These are phyloP conservation scores for Myrmaecium sp. DNA, from an alignment of 2,329 filamentous ascomycete species.

Conservation along the genomic window DNA sequence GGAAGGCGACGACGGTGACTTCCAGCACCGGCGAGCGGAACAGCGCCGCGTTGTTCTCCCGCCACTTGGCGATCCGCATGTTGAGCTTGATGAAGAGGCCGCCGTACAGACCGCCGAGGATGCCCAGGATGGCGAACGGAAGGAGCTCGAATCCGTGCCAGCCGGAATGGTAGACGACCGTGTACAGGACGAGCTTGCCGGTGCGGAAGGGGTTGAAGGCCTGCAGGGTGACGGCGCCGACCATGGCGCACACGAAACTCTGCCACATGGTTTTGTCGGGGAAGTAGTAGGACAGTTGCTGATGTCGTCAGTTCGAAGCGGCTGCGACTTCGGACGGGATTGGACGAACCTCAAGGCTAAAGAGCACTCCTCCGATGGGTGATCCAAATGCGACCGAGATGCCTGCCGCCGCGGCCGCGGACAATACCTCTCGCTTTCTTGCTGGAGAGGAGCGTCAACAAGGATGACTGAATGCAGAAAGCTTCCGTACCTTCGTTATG, in stretches of 20 bases:
- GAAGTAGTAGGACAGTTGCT: conserved; percentile 93
- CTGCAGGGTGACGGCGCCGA: conserved; percentile 86
- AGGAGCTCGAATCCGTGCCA: conserved; percentile 94
- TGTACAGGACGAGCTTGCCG: conserved; percentile 87
- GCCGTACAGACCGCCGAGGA: conserved; percentile 85
- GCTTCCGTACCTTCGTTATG: conserved; percentile 69
- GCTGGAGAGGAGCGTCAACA: too few species aligned
- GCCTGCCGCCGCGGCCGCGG: conserved; percentile 77
- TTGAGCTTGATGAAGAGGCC: conserved; percentile 91
- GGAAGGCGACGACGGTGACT: conserved; percentile 58
- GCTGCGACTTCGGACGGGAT: conserved; percentile 1
- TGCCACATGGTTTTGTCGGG: conserved; percentile 99
- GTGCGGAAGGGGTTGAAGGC: conserved; percentile 88
- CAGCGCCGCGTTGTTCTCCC: too few species aligned
- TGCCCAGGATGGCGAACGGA: conserved; percentile 71
- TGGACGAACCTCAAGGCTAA: conserved; percentile 62
- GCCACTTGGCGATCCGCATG: conserved; percentile 70
- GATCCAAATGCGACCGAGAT: conserved; percentile 91
- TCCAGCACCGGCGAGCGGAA: conserved; percentile 57
- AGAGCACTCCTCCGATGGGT: conserved; percentile 84
- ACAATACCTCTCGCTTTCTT: conserved; percentile 86
- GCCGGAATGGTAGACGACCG: conserved; percentile 77
- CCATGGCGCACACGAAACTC: conserved; percentile 97
- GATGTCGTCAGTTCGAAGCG: conserved; percentile 1
- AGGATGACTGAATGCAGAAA: too few species aligned